Percentiles rank a stretch among this genome's conserved stretches.
Conservation (phyloP, 129 eudicot species). For the Mikania micrantha region DNA sequence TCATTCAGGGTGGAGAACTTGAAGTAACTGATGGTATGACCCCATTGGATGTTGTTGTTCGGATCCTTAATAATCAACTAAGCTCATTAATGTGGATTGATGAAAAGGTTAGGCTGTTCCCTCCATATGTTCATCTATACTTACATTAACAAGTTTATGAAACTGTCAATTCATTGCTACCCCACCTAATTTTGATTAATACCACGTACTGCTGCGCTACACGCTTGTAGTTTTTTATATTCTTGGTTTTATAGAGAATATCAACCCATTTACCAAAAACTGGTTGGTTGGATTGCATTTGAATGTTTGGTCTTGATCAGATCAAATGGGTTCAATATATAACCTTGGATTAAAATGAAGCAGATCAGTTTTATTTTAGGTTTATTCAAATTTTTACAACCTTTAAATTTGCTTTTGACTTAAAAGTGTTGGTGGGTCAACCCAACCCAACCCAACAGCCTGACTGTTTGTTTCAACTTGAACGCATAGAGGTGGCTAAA, state of each 20-base stretch:
- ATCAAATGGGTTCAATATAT: not conserved
- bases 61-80: constrained; percentile 82
- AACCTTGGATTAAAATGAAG: not conserved
- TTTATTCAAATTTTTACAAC: too few relatives aligned
- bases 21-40: constrained; percentile 79
- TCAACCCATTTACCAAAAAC: not conserved
- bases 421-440: not conserved
- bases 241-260: not conserved
- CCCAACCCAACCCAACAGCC: not conserved
- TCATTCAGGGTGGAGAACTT: constrained; percentile 75
- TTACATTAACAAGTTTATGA: not conserved
- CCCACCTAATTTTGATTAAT: not conserved
- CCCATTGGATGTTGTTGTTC: constrained; percentile 87
- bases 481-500: not conserved
- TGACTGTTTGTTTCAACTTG: not conserved
- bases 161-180: not conserved
- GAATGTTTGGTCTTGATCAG: not conserved
- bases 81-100: constrained; percentile 94
- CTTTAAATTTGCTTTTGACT: too few relatives aligned
- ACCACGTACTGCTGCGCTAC: not conserved
- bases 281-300: not conserved
- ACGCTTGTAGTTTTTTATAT: too few relatives aligned
- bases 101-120: constrained; percentile 63
- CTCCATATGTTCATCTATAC: not conserved
- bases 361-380: too few relatives aligned